These are phyloP conservation scores for Viscum album DNA, from an alignment of 177 flowering plant genomes.

Conservation along the genomic window DNA sequence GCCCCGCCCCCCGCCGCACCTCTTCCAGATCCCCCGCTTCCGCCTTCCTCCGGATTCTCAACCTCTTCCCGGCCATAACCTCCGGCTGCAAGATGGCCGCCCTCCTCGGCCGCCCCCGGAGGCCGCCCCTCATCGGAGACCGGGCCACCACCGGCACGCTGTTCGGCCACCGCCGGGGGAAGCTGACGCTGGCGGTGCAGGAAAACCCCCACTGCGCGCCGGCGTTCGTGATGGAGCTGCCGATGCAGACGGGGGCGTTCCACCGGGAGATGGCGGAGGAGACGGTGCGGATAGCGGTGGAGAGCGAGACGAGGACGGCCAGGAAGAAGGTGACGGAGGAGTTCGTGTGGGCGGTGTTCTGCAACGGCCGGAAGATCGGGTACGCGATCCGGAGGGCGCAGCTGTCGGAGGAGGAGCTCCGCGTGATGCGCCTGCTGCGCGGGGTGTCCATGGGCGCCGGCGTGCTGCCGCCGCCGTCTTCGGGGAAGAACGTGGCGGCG, in stretches of 20 bases:
- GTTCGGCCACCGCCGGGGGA: constrained; percentile 62
- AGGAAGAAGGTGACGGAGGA: constrained; percentile 61
- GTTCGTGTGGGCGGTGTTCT: constrained; percentile 71
- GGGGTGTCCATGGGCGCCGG: constrained; percentile 95
- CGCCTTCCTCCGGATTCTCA: constrained; percentile 59
- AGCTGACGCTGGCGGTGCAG: constrained; percentile 55
- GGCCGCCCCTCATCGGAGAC: constrained; percentile 30
- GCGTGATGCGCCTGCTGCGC: constrained; percentile 58
- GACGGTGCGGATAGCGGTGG: constrained; percentile 56
- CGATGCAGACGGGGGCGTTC: constrained; percentile 38
- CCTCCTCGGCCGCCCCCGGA: constrained; percentile 47
- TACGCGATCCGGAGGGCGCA: constrained; percentile 61
- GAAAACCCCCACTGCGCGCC: constrained; percentile 61
- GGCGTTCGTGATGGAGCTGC: constrained; percentile 60
- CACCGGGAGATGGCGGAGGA: constrained; percentile 72
- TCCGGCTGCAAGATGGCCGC: constrained; percentile 83
- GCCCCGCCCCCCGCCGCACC: constrained; percentile 23
- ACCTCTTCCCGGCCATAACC: constrained; percentile 59
- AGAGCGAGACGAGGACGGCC: constrained; percentile 57
- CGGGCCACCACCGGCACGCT: constrained; percentile 50
- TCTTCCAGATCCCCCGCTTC: constrained; percentile 23
- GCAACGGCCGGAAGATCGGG: constrained; percentile 68
- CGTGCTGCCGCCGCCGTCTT: constrained; percentile 45
- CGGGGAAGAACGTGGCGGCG: constrained; percentile 25
- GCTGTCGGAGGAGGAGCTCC: constrained; percentile 51